phyloP scores from a whole-genome alignment of 2,329 filamentous ascomycete genomes.

The Pseudonectria foliicola region DNA sequence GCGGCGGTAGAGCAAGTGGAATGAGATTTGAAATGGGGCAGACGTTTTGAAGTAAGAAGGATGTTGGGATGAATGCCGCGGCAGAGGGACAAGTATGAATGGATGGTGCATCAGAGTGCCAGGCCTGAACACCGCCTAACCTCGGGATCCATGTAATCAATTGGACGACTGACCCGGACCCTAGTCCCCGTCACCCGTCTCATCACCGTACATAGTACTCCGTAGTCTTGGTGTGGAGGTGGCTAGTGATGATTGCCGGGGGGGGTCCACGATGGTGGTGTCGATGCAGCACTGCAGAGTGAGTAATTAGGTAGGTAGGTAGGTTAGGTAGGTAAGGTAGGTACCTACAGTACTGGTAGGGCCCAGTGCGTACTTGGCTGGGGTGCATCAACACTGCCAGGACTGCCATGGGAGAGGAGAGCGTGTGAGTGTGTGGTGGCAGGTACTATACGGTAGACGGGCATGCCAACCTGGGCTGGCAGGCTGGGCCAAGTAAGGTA shows the following conservation, averaged over 20 bases:
- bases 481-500: neutral
- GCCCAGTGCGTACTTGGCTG: too few species aligned
- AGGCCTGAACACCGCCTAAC: conserved; percentile 13
- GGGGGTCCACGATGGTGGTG: conserved; percentile 21
- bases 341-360: too few species aligned
- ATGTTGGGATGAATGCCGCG: conserved; percentile 13
- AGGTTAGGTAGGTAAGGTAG: too few species aligned
- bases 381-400: too few species aligned
- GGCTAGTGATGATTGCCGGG: conserved; percentile 24
- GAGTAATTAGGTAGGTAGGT: too few species aligned
- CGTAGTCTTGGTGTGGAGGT: conserved; percentile 25
- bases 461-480: too few species aligned
- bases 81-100: conserved; percentile 15
- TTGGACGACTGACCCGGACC: conserved; percentile 23
- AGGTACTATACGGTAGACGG: too few species aligned
- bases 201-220: too few species aligned
- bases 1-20: conserved; percentile 13
- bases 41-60: conserved; percentile 15
- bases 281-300: conserved; percentile 22
- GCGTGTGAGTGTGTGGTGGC: too few species aligned
- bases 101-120: conserved; percentile 10
- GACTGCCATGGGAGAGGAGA: too few species aligned
- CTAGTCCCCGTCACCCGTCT: conserved; percentile 17
- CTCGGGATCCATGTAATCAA: conserved; percentile 15
- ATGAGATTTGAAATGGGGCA: conserved; percentile 14